Base-by-base conservation (phyloP, 1,139 yeast species). In the Pichia sp. region DNA sequence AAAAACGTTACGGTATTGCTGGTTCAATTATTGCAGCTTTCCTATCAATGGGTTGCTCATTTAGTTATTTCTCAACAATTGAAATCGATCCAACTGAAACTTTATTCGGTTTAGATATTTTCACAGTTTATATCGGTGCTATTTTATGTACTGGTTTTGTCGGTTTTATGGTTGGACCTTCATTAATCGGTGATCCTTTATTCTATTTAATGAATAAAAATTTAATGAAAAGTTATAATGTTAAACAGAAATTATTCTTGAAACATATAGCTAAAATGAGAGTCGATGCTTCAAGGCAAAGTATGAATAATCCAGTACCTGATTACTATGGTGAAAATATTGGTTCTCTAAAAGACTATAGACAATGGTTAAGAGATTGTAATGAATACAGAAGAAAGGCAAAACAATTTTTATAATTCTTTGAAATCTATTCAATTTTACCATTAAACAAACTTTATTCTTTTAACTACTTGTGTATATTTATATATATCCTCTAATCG, bases 321-420 rank as follows among this genome's bases (percentile, higher is more conserved):
- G 98, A 91, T 62, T 93, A 88, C 65, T 91, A 91, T 59, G 98
- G 98, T 26, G 98, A 91, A 65, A 84, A 85, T 63, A 89, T 91
- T 49, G 86, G 88, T 45, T 82, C 94, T 34, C 66, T 89, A 59
- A 76, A 78, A 54, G 91, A 79, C 52, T 91, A 91, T 64, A 82
- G 88, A 63, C 93, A 85, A 60, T 91, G 98, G 98, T 72, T 91
- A 54, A 77, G 97, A 56, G 97, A 91, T 61, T 85, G 96, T 55
- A 82, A 85, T 58, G 91, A 95, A 22, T 91, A 82, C 68, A 77
- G 80, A 58, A 79, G 93, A 68, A 88, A 86, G 68, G 73, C 89
- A 18, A 77, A 77, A 62, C 91, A 83, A 57, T 88, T 86, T 58
- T 68, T 86, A 37, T 58, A 42, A 43, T n/a, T n/a, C n/a, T n/a